Evolutionary conservation across 2,329 filamentous ascomycete genomes (phyloP).

Genomic region (Hypoxylon sp.): DNA sequence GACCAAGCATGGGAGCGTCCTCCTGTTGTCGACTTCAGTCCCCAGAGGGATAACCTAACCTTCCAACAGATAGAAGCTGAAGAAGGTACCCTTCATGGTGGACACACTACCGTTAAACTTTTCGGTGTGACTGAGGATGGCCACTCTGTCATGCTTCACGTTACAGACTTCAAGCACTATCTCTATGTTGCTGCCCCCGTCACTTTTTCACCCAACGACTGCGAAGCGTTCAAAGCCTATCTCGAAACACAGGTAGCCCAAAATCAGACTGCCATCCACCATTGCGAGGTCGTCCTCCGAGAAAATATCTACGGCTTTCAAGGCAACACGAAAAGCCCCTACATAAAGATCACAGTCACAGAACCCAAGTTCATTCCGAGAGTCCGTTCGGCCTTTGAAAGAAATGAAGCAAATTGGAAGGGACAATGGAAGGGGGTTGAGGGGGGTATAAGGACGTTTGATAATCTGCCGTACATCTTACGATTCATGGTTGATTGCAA

Average conservation of each 20-base stretch:
- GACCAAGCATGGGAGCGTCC: slow-evolving; percentile 90
- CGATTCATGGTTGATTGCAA: slow-evolving; percentile 99
- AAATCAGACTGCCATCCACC: slow-evolving; percentile 81
- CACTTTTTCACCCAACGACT: slow-evolving; percentile 83
- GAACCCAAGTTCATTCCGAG: slow-evolving; percentile 88
- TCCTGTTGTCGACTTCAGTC: slow-evolving; percentile 66
- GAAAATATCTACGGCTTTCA: slow-evolving; percentile 96
- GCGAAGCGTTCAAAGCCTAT: slow-evolving; percentile 81
- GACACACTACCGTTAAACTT: slow-evolving; percentile 84
- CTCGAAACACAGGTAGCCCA: slow-evolving; percentile 85
- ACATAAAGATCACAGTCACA: slow-evolving; percentile 92
- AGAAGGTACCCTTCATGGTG: slow-evolving; percentile 85
- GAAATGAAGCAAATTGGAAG: slow-evolving; percentile 87
- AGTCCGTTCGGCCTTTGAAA: slow-evolving; percentile 82
- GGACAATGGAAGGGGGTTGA: slow-evolving; percentile 83
- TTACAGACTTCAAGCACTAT: slow-evolving; percentile 96
- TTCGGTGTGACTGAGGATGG: slow-evolving; percentile 90
- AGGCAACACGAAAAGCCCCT: slow-evolving; percentile 91
- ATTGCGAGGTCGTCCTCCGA: slow-evolving; percentile 84
- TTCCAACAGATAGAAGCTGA: slow-evolving; percentile 98
- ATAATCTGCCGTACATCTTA: slow-evolving; percentile 94
- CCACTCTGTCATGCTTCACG: slow-evolving; percentile 93
- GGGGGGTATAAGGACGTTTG: slow-evolving; percentile 87
- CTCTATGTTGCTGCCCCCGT: slow-evolving; percentile 92
- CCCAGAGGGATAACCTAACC: slow-evolving; percentile 77